Evolutionary conservation across 2,329 filamentous ascomycete species (phyloP), one percentile per base, ranked within the genome.

Genomic region (Apiospora malaysiana): DNA sequence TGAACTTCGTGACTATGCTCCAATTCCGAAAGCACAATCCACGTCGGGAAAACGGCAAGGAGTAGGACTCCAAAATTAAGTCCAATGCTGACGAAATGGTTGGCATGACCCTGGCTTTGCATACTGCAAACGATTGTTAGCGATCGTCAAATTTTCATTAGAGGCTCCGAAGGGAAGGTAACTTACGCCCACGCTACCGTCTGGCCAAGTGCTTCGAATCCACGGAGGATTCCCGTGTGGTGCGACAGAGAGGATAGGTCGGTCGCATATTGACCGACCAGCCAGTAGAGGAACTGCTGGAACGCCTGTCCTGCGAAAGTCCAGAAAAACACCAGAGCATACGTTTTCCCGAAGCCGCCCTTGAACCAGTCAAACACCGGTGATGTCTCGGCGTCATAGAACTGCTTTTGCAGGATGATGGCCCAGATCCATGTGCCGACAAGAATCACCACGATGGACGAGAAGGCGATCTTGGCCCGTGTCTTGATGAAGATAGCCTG

Each of bases 241-340:
- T 77, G 75, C 42, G 76, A 78, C 49, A 79, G 72, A 18, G 77
- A 78, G 42, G 77, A 79, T 42, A 79, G 49, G 63, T 78, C 76
- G 9, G 77, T 78, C 5, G 77, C 76, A 56, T 79, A 79, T 74
- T 79, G 78, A 4, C 78, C 78, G 8, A 79, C 76, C 5, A 79
- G 76, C 77, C 77, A 79, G 72, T 79, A 79, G 21, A 79, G 70
- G 71, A 79, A 79, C 72, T 79, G 78, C 70, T 79, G 78, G 71
- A 78, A 79, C 1, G 78, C 78, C 72, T 79, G 78, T 25, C 78
- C 78, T 6, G 72, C 77, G 67, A 78, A 78, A 7, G 73, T 74
- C 77, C 77, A 78, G 70, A 78, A 78, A 70, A 78, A 78, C 18
- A 78, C 76, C 2, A 78, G 72, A 8, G 75, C 77, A 42, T 78